phyloP scores from a whole-genome alignment of 257 asterid species.

The Nicotiana tomentosiformis region DNA sequence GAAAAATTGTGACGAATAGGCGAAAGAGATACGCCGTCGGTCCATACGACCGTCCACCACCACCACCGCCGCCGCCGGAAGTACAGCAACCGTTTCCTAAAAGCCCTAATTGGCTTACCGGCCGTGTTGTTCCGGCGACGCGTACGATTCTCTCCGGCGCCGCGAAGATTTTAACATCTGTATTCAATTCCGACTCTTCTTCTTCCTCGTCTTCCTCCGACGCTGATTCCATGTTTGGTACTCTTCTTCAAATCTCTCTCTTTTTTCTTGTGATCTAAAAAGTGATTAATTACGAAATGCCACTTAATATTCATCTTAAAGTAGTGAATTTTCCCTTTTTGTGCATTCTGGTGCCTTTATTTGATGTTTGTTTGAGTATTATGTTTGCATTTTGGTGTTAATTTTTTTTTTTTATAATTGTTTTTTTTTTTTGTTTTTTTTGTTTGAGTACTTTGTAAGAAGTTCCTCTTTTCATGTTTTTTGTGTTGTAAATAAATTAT shows the following conservation, averaged over 20 bases:
- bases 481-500: neutral
- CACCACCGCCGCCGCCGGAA: constrained; percentile 9
- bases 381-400: neutral
- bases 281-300: neutral
- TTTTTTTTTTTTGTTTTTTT: no score
- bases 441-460: no score
- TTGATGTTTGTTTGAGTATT: neutral
- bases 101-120: constrained; percentile 36
- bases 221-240: constrained; percentile 39
- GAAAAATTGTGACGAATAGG: constrained; percentile 27
- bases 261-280: neutral
- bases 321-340: neutral
- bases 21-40: constrained; percentile 25
- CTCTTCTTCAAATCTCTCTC: neutral
- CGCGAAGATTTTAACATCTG: constrained; percentile 49
- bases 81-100: constrained; percentile 19
- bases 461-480: no score
- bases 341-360: neutral
- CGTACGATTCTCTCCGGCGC: constrained; percentile 69
- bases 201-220: constrained; percentile 35
- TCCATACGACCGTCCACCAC: constrained; percentile 32
- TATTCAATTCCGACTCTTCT: constrained; percentile 49
- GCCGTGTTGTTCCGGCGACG: constrained; percentile 26
- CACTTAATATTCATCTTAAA: neutral
- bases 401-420: no score